These are phyloP conservation scores for Datisca glomerata DNA, from an alignment of 306 rosid genomes.

Conservation along the genomic window DNA sequence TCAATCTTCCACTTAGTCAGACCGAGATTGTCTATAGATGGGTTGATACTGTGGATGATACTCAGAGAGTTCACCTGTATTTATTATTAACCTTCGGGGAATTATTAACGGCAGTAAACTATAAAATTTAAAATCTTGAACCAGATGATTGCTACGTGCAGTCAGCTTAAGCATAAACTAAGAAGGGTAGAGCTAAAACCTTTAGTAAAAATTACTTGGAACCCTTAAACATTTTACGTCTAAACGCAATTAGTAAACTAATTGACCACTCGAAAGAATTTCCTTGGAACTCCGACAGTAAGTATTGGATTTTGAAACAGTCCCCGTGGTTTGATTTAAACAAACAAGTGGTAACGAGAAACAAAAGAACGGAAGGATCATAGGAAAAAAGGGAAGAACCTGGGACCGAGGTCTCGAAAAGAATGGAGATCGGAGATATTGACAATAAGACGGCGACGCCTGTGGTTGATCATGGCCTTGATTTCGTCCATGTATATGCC, in stretches of 20 bases:
- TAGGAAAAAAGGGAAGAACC: constrained; percentile 20
- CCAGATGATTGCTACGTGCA: too few relatives aligned
- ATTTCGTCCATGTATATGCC: constrained; percentile 74
- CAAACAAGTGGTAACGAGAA: background rate
- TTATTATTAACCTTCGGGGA: background rate
- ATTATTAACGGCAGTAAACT: background rate
- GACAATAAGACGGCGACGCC: constrained; percentile 74
- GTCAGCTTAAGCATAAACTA: too few relatives aligned
- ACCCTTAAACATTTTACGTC: too few relatives aligned
- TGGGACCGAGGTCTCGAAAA: constrained; percentile 68
- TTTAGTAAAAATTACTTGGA: too few relatives aligned
- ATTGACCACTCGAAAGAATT: background rate
- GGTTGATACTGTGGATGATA: too few relatives aligned
- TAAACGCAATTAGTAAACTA: background rate
- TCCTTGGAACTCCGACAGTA: background rate
- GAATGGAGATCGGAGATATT: constrained; percentile 93
- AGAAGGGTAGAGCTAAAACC: too few relatives aligned
- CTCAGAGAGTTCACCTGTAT: too few relatives aligned
- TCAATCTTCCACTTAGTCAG: too few relatives aligned
- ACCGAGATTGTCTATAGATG: too few relatives aligned
- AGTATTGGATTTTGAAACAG: too few relatives aligned
- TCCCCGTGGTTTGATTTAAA: too few relatives aligned
- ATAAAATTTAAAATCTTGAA: background rate
- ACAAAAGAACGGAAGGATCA: background rate
- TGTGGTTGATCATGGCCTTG: constrained; percentile 72